Conservation (phyloP, 176 grass and related monocot species). For the Metroxylon sagu region DNA sequence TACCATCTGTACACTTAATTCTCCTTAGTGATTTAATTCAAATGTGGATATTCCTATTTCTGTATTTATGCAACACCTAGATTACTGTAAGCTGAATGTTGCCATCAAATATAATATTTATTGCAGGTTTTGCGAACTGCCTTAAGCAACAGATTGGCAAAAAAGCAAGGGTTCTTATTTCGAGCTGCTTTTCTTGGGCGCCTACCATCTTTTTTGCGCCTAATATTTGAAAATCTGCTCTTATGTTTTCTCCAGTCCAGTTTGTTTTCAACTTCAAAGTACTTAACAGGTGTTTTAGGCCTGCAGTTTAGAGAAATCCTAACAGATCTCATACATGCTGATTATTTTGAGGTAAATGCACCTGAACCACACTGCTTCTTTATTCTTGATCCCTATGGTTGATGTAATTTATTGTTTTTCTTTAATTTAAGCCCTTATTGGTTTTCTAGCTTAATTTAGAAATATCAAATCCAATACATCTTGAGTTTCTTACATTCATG, state of each 20-base stretch:
- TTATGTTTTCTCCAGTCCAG: conserved; percentile 92
- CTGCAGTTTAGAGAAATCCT: conserved; percentile 92
- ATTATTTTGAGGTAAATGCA: conserved; percentile 83
- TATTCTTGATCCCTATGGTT: conserved; percentile 8
- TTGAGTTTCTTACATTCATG: too few relatives aligned
- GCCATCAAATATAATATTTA: neutral
- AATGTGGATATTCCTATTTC: neutral
- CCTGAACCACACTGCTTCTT: neutral
- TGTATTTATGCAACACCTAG: neutral
- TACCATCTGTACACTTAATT: too few relatives aligned
- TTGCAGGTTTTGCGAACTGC: conserved; percentile 86
- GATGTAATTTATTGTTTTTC: neutral
- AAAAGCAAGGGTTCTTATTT: conserved; percentile 92
- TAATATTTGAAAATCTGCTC: conserved; percentile 79
- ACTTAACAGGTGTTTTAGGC: conserved; percentile 69
- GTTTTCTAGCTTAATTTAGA: too few relatives aligned
- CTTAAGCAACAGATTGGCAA: conserved; percentile 85
- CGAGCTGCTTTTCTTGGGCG: conserved; percentile 90
- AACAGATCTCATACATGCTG: conserved; percentile 73
- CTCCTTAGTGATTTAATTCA: too few relatives aligned
- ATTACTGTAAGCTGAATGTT: neutral
- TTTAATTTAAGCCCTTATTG: neutral
- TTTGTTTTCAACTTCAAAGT: conserved; percentile 81
- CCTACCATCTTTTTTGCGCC: conserved; percentile 56
- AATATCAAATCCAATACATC: too few relatives aligned